Evolutionary conservation across 1,139 yeast species (phyloP), one percentile per base, ranked within the genome.

Genomic region (Blastobotrys arbuscula): DNA sequence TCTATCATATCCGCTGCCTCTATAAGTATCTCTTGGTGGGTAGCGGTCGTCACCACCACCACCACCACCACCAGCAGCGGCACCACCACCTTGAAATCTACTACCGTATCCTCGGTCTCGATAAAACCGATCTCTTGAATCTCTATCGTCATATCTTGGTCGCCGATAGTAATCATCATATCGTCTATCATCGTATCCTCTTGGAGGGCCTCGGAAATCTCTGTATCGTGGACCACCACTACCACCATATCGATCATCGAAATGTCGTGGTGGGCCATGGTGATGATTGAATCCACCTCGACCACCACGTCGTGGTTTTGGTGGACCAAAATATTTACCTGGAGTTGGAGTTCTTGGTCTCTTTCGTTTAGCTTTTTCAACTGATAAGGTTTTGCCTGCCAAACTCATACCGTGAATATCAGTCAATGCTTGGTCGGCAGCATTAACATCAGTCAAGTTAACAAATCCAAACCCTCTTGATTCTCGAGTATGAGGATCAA

Each of bases 321-420:
- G 66, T n/a, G 72, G 69, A 2, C 72, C 72, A 52, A 61, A 65
- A 56, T 68, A 68, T 55, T 62, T 65, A 39, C 72, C 72, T n/a
- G 72, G 72, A 3, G 72, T 68, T 21, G 72, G 72, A 16, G 71
- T 65, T 39, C 70, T 61, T 36, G 72, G 69, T 37, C 71, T 58
- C 54, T 64, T 62, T 42, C 72, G 64, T 50, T 64, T 64, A 36
- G 72, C 72, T 51, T 59, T 60, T 47, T 69, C 71, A 37, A 68
- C 60, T 26, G 64, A 55, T 39, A 68, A 55, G 16, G 61, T 53
- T 42, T 64, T 57, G 24, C 72, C 72, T 10, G 61, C 65, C 19
- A 64, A 44, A 36, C 58, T 63, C 30, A 50, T 51, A 23, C 70
- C 70, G 42, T 62, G 57, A 28, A 67, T 57, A n/a, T 55, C 61